These are phyloP conservation scores for Acanthamoeba castellanii DNA, from an alignment of 208 protist genomes.

Conservation along the genomic window DNA sequence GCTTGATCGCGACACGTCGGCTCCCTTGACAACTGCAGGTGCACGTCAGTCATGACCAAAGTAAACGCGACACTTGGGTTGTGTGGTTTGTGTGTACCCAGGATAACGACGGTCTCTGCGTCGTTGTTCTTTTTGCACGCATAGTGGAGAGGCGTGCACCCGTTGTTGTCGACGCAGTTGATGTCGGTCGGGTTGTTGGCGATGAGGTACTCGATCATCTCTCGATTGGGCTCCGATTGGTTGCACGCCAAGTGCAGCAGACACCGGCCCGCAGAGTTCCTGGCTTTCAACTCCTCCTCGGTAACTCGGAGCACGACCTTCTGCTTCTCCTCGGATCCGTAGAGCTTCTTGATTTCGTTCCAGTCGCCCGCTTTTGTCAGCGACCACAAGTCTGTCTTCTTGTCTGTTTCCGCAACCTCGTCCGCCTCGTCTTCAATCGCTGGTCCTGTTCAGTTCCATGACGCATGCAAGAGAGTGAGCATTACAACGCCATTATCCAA, in stretches of 20 bases:
- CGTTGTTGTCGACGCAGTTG: slow-evolving; percentile 48
- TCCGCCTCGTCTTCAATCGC: neutral
- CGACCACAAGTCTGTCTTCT: neutral
- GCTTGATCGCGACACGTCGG: slow-evolving; percentile 4
- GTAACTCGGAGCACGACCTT: neutral
- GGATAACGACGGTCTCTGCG: neutral
- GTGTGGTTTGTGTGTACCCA: neutral
- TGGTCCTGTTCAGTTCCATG: neutral
- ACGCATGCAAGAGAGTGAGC: neutral
- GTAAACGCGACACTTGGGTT: neutral
- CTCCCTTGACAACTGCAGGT: slow-evolving; percentile 26
- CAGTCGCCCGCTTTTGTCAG: slow-evolving; percentile 18
- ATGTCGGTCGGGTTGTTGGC: neutral
- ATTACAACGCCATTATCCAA: neutral
- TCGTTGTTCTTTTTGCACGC: slow-evolving; percentile 42
- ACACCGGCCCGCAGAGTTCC: neutral
- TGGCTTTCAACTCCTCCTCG: neutral
- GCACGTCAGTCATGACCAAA: neutral
- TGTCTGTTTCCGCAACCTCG: neutral
- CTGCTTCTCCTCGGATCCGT: neutral
- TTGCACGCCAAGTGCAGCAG: slow-evolving; percentile 54
- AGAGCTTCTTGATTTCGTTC: slow-evolving; percentile 29
- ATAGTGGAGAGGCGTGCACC: slow-evolving; percentile 58
- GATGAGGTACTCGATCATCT: slow-evolving; percentile 38
- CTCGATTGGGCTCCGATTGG: slow-evolving; percentile 40